Percentiles rank a stretch among this genome's conserved stretches.
phyloP scores from a whole-genome alignment of 208 protist species.

The Histomonas meleagridis region DNA sequence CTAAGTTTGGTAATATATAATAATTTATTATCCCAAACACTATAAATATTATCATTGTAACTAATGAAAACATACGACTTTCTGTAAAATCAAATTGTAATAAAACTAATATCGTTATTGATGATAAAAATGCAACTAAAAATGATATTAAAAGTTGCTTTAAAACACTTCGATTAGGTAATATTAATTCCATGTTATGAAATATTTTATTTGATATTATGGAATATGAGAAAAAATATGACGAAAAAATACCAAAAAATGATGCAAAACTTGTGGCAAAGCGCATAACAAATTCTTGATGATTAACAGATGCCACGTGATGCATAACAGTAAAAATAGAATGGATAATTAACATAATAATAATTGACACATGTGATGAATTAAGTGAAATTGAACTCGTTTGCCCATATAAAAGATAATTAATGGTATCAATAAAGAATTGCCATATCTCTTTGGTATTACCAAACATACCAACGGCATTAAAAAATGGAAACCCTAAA shows the following conservation, averaged over 20 bases:
- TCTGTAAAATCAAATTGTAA: not conserved
- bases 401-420: not conserved
- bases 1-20: not conserved
- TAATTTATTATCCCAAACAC: not conserved
- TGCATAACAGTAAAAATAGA: not conserved
- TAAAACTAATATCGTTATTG: not conserved
- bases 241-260: not conserved
- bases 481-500: not conserved
- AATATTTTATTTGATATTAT: not conserved
- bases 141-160: not conserved
- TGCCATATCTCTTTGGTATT: not conserved
- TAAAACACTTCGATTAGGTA: not conserved
- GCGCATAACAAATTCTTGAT: too few relatives aligned
- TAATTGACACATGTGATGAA: not conserved
- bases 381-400: not conserved
- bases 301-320: not conserved
- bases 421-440: not conserved
- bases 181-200: not conserved
- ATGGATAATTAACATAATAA: not conserved
- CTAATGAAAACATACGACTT: not conserved
- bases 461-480: not conserved
- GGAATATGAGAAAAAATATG: not conserved
- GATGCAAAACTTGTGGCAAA: not conserved
- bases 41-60: not conserved
- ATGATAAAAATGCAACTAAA: not conserved